A percentile compares a stretch with the other conserved stretches of the same genome.
These are phyloP conservation scores for Myochromella boudieri DNA, from an alignment of 768 basidiomycete genomes.

Conservation along the genomic window DNA sequence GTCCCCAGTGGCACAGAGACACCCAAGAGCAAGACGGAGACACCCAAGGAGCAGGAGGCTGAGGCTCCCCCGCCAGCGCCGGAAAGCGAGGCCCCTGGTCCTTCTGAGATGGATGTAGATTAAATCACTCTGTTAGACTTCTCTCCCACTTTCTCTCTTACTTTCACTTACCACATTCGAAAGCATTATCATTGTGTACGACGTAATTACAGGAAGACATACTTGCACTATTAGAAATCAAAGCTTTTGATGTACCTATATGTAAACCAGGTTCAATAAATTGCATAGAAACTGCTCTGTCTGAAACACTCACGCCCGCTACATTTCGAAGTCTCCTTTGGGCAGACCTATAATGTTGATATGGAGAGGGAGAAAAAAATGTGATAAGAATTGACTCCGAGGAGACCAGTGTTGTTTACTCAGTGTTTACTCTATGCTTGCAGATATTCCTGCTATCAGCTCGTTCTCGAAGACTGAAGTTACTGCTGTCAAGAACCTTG, in stretches of 20 bases:
- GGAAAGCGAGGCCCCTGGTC: slow-evolving; percentile 40
- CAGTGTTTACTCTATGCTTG: too few species aligned
- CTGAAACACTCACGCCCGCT: too few species aligned
- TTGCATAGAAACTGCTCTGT: not conserved
- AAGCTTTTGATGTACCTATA: slow-evolving; percentile 15
- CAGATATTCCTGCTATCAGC: too few species aligned
- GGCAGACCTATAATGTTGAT: too few species aligned
- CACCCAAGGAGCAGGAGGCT: slow-evolving; percentile 47
- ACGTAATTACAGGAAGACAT: slow-evolving; percentile 16
- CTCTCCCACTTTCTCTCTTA: not conserved
- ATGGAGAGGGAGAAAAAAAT: too few species aligned
- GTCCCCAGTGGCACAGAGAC: slow-evolving; percentile 64
- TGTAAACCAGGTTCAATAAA: slow-evolving; percentile 7
- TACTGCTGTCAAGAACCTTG: too few species aligned
- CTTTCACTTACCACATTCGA: too few species aligned
- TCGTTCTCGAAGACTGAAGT: too few species aligned
- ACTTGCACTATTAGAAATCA: slow-evolving; percentile 18
- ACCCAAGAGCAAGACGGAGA: slow-evolving; percentile 65
- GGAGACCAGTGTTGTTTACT: too few species aligned
- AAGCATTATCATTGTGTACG: too few species aligned
- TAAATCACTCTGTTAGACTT: slow-evolving; percentile 41
- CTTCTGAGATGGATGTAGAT: slow-evolving; percentile 85
- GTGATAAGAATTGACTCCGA: too few species aligned
- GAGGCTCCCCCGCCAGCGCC: slow-evolving; percentile 23
- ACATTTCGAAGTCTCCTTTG: too few species aligned